phyloP scores from a whole-genome alignment of 2,329 filamentous ascomycete genomes.

The Monosporascus sp. region DNA sequence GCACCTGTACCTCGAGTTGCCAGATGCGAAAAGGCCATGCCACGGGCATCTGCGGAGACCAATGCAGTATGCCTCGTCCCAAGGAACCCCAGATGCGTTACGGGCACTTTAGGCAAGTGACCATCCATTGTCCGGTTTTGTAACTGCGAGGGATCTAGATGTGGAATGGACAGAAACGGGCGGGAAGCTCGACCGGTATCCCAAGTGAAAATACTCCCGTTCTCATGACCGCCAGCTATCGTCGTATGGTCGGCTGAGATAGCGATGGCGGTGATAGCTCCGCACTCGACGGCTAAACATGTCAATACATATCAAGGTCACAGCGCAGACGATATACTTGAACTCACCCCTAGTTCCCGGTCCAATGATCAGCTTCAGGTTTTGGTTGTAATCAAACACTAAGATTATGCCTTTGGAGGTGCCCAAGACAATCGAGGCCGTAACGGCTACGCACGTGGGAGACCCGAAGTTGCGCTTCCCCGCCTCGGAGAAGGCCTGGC shows the following conservation, averaged over 20 bases:
- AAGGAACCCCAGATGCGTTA: conserved; percentile 91
- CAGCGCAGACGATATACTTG: background rate
- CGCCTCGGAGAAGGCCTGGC: conserved; percentile 85
- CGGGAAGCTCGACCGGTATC: conserved; percentile 76
- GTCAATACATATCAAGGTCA: conserved; percentile 23
- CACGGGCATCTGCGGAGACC: conserved; percentile 87
- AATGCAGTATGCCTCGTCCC: conserved; percentile 90
- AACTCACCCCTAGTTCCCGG: conserved; percentile 78
- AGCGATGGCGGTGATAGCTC: conserved; percentile 78
- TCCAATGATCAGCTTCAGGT: conserved; percentile 87
- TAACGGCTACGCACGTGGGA: conserved; percentile 84
- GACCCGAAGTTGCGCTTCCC: conserved; percentile 89
- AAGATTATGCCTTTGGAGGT: conserved; percentile 93
- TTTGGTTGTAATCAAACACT: conserved; percentile 97
- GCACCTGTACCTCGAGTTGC: conserved; percentile 86
- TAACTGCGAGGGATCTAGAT: conserved; percentile 61
- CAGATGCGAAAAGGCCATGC: conserved; percentile 97
- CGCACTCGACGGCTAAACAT: conserved; percentile 74
- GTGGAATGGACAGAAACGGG: conserved; percentile 83
- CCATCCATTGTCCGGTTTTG: conserved; percentile 70
- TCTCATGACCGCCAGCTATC: conserved; percentile 82
- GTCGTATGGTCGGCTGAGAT: conserved; percentile 93
- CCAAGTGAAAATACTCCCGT: conserved; percentile 95
- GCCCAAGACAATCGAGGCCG: conserved; percentile 81
- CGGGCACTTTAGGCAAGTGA: conserved; percentile 69